Conservation (phyloP, 345 rosid species). For the Moricandia moricandioides region DNA sequence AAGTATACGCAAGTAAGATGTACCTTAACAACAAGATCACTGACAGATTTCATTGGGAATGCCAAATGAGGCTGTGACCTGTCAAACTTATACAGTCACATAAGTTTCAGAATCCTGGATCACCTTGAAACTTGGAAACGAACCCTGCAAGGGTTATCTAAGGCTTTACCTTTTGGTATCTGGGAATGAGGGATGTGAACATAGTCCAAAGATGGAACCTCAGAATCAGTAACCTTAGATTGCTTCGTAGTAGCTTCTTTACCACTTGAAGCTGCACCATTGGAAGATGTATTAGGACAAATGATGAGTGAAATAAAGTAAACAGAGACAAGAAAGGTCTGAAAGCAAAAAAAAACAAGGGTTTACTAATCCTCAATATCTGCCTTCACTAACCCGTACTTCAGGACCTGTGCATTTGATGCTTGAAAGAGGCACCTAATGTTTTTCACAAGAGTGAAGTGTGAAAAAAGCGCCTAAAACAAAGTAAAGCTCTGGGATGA, state of each 20-base stretch:
- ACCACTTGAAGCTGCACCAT: conserved; percentile 58
- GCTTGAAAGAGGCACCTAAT: conserved; percentile 32
- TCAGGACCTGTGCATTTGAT: conserved; percentile 61
- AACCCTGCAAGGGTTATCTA: not conserved
- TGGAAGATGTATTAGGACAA: conserved; percentile 22
- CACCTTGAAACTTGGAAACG: not conserved
- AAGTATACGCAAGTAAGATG: no score
- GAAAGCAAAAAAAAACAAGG: not conserved
- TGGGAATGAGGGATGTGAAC: conserved; percentile 86
- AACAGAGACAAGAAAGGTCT: not conserved
- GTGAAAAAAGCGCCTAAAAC: not conserved
- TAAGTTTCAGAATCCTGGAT: conserved; percentile 7
- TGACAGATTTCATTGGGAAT: conserved; percentile 62
- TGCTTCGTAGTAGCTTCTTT: conserved; percentile 56
- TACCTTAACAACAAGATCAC: no score
- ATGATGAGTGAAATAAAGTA: conserved; percentile 8
- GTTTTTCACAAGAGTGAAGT: not conserved
- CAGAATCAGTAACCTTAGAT: not conserved
- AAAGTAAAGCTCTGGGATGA: not conserved
- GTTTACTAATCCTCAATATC: conserved; percentile 63
- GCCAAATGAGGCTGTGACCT: conserved; percentile 88
- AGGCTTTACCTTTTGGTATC: conserved; percentile 71
- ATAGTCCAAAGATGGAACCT: conserved; percentile 64
- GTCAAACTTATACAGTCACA: conserved; percentile 33
- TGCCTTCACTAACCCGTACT: conserved; percentile 76